phyloP scores from a whole-genome alignment of 2,329 filamentous ascomycete genomes.

The Xylariales sp. region DNA sequence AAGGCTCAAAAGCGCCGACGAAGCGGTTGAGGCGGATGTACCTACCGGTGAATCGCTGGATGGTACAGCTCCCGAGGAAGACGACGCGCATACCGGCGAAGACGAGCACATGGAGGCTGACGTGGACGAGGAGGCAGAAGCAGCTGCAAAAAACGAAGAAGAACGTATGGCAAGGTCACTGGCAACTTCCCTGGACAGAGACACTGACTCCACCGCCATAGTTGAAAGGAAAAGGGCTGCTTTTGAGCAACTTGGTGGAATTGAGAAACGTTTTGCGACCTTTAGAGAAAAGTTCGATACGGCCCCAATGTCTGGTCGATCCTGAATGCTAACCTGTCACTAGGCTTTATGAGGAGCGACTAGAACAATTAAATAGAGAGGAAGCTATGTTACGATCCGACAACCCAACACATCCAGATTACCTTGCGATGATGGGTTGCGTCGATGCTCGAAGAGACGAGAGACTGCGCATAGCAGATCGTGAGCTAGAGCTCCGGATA shows the following conservation, averaged over 20 bases:
- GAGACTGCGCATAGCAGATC: constrained; percentile 80
- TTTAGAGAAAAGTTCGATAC: constrained; percentile 78
- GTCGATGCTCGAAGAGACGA: constrained; percentile 85
- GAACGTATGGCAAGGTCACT: constrained; percentile 61
- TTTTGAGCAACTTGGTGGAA: constrained; percentile 79
- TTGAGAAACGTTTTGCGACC: constrained; percentile 89
- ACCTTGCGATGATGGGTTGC: constrained; percentile 88
- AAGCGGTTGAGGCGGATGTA: constrained; percentile 37
- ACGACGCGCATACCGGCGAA: constrained; percentile 62
- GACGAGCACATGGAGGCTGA: constrained; percentile 67
- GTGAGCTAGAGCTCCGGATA: constrained; percentile 78
- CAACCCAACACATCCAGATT: constrained; percentile 86
- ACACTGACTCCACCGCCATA: constrained; percentile 56
- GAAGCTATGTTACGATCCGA: constrained; percentile 70
- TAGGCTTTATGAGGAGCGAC: constrained; percentile 88
- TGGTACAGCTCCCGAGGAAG: constrained; percentile 53
- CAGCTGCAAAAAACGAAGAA: constrained; percentile 71
- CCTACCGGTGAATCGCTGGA: constrained; percentile 50
- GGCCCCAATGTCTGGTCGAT: constrained; percentile 7
- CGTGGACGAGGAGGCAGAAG: constrained; percentile 69
- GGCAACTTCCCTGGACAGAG: constrained; percentile 22
- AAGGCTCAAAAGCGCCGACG: constrained; percentile 48
- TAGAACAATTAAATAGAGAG: constrained; percentile 81
- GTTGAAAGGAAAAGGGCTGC: constrained; percentile 83
- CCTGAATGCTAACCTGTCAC: constrained; percentile 38